Percentiles rank a stretch among this genome's conserved stretches.
phyloP scores from a whole-genome alignment of 169 alveolate genomes.

The Plasmodium knowlesi region DNA sequence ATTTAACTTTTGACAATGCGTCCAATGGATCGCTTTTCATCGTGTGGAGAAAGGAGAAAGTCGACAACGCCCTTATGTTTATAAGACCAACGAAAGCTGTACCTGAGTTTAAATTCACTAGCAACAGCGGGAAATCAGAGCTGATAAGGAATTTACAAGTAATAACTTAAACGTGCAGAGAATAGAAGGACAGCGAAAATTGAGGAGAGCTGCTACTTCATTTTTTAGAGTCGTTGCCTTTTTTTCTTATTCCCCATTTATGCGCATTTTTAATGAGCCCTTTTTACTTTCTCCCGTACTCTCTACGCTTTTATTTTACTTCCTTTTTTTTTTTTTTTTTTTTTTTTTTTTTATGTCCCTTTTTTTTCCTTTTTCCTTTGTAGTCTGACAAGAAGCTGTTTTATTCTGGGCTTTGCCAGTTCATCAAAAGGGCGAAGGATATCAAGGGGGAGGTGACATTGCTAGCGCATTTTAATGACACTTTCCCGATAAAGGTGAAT shows the following conservation, averaged over 20 bases:
- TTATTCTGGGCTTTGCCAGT: slow-evolving; percentile 79
- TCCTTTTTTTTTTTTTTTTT: neutral
- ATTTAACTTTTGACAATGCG: slow-evolving; percentile 76
- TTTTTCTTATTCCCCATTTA: neutral
- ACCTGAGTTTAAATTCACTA: slow-evolving; percentile 74
- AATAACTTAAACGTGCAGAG: neutral
- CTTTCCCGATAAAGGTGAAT: slow-evolving; percentile 74
- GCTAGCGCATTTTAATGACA: slow-evolving; percentile 53
- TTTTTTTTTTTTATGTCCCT: neutral
- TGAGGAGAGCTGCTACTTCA: neutral
- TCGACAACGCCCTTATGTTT: slow-evolving; percentile 72
- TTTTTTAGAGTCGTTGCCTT: neutral
- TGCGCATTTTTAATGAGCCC: neutral
- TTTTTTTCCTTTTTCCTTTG: neutral
- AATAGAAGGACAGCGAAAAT: neutral
- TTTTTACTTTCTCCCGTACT: neutral
- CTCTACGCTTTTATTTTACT: too few species aligned
- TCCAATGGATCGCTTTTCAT: slow-evolving; percentile 79
- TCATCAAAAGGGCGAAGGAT: slow-evolving; percentile 77
- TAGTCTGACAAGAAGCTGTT: slow-evolving; percentile 77
- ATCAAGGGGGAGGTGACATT: slow-evolving; percentile 62
- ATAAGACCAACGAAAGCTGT: slow-evolving; percentile 75
- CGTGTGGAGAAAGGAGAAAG: slow-evolving; percentile 73
- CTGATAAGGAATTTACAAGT: slow-evolving; percentile 77
- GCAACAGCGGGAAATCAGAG: slow-evolving; percentile 76